Evolutionary conservation across 768 basidiomycete genomes (phyloP).

Genomic region (Auriscalpium orientale): DNA sequence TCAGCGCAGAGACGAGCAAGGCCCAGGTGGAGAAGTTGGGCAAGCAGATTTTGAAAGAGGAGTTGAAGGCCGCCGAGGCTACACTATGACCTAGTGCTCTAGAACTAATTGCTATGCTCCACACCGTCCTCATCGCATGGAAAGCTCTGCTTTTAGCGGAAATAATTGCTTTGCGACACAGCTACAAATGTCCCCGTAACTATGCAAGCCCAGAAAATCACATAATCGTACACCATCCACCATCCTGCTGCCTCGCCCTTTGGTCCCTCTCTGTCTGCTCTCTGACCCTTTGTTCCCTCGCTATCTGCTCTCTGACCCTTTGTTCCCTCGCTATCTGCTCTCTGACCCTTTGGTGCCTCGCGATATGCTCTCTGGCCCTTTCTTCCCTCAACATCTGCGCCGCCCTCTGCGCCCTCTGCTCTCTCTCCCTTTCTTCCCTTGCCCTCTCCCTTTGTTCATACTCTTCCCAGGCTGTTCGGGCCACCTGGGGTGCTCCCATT

Average conservation of each 20-base stretch:
- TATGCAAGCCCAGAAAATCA: background rate
- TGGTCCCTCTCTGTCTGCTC: background rate
- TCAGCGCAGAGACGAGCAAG: constrained; percentile 23
- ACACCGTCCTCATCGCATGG: too few relatives aligned
- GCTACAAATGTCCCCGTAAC: too few relatives aligned
- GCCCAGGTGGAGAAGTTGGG: constrained; percentile 30
- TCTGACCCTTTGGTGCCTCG: background rate
- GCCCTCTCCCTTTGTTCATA: background rate
- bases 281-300: background rate
- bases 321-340: background rate
- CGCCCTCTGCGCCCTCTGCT: background rate
- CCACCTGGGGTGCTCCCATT: background rate
- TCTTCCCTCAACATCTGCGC: too few relatives aligned
- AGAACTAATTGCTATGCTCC: too few relatives aligned
- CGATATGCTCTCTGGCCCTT: background rate
- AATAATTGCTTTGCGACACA: too few relatives aligned
- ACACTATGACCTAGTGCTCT: too few relatives aligned
- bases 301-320: background rate
- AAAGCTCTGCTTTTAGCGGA: too few relatives aligned
- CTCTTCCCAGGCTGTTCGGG: too few relatives aligned
- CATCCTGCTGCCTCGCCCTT: background rate
- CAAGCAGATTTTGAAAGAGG: constrained; percentile 19
- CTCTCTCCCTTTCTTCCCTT: background rate
- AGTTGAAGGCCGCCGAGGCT: constrained; percentile 19
- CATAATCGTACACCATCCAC: background rate